Evolutionary conservation across 2,329 filamentous ascomycete genomes (phyloP), one percentile per base, ranked within the genome.

Genomic region (Ophiocordyceps robertsii): DNA sequence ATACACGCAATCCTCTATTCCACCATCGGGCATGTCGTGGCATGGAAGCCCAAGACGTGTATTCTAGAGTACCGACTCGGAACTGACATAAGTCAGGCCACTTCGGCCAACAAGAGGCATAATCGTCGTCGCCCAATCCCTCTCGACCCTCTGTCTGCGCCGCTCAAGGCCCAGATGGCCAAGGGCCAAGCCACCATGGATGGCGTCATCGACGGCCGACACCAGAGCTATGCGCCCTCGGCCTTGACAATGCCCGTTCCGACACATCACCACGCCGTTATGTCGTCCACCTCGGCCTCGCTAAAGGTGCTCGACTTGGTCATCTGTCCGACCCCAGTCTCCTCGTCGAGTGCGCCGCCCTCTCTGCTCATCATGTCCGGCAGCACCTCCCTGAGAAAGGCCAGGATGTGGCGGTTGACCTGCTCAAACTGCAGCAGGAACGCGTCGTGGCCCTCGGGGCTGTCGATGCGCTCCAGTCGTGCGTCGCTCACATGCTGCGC

Each of bases 401-500:
- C 76, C 16, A 95, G 65, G 40, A 95, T 79, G 57, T 95, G 86
- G 29, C 69, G 72, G 63, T 98, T 98, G 45, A 96, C 92, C 64
- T 96, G 90, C 66, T 95, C 87, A 56, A 98, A 98, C 62, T 98
- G 90, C 43, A 98, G 66, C 54, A 98, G 64, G 61, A 98, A 98
- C 0, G 92, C 92, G 61, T 98, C 92, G 55, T 98, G 92, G 1
- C 92, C 92, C 58, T 98, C 92, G 0, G 87, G 84, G 46, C 84
- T 93, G 55, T 96, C 87, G 46, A 98, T 98, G 38, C 80, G 86
- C 61, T 87, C 80, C 24, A 98, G 66, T 11, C 77, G 75, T 1
- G 85, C 80, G 52, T 90, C 70, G 3, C 81, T 82, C 47, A 96
- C 87, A 45, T 83, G 77, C 31, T 80, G 75, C 0, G 90, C 92